A percentile compares a stretch with the other conserved stretches of the same genome.
phyloP scores from a whole-genome alignment of 768 basidiomycete genomes.

The Suillus spraguei region DNA sequence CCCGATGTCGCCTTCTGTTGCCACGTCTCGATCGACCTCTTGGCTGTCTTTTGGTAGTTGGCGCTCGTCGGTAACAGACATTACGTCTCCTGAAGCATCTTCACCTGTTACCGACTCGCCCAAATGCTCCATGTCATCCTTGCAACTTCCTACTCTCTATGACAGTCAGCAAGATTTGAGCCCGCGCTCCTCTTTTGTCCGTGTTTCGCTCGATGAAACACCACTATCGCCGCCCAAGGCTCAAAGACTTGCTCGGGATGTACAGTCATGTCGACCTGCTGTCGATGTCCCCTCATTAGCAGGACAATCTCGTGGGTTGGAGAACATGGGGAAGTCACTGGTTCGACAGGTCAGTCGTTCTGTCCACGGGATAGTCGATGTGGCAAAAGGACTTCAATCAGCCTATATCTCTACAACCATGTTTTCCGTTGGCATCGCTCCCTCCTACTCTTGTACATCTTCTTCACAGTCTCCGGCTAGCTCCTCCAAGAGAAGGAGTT shows the following conservation, averaged over 20 bases:
- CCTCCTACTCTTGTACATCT: slow-evolving; percentile 25
- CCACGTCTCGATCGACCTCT: slow-evolving; percentile 40
- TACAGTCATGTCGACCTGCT: background rate
- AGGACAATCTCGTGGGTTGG: slow-evolving; percentile 8
- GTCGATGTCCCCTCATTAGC: background rate
- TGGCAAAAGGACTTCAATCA: slow-evolving; percentile 58
- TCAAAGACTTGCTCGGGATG: slow-evolving; percentile 1
- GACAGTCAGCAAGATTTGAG: slow-evolving; percentile 36
- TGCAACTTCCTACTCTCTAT: slow-evolving; percentile 30
- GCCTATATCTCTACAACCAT: slow-evolving; percentile 58
- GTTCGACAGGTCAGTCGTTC: slow-evolving; percentile 37
- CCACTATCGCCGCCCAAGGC: slow-evolving; percentile 33
- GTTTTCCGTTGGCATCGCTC: slow-evolving; percentile 39
- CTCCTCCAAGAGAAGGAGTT: slow-evolving; percentile 17
- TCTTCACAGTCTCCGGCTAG: slow-evolving; percentile 20
- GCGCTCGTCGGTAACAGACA: slow-evolving; percentile 40
- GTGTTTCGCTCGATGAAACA: slow-evolving; percentile 39
- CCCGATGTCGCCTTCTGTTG: slow-evolving; percentile 29
- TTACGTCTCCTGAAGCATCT: slow-evolving; percentile 32
- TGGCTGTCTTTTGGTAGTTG: slow-evolving; percentile 47
- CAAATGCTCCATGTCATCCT: slow-evolving; percentile 25
- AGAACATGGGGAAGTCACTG: slow-evolving; percentile 17
- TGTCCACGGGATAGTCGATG: slow-evolving; percentile 46
- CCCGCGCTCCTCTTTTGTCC: slow-evolving; percentile 37
- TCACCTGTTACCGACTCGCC: slow-evolving; percentile 37